Evolutionary conservation across 495 filamentous ascomycete species (phyloP).

Genomic region (Penicillium parvum): DNA sequence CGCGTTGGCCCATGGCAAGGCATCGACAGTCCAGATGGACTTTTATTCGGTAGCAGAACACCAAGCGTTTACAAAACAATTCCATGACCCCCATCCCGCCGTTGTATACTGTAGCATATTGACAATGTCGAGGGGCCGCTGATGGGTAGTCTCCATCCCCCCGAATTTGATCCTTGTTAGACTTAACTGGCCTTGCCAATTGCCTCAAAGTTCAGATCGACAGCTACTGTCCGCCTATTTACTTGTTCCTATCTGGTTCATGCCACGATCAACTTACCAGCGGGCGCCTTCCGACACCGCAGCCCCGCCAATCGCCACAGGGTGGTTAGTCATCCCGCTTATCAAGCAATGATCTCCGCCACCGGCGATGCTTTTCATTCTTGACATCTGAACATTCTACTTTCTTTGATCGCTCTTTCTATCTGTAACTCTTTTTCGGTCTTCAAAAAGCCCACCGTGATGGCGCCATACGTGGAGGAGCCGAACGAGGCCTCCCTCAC

Average conservation of each 20-base stretch:
- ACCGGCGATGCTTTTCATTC: constrained; percentile 23
- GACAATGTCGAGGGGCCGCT: neutral
- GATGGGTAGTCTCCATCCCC: neutral
- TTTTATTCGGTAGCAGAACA: neutral
- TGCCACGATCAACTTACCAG: neutral
- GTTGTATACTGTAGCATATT: neutral
- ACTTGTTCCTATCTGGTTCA: neutral
- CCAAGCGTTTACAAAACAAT: neutral
- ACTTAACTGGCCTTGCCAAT: neutral
- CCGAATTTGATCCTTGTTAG: neutral
- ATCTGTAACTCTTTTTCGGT: neutral
- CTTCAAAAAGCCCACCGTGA: constrained; percentile 23
- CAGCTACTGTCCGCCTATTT: neutral
- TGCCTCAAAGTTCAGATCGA: neutral
- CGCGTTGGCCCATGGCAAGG: neutral
- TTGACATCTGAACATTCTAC: neutral
- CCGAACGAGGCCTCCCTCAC: constrained; percentile 58
- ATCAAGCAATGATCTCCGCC: constrained; percentile 34
- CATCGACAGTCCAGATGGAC: neutral
- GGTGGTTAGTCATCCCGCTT: constrained; percentile 40
- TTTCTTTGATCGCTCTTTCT: constrained; percentile 2
- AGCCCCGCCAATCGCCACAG: constrained; percentile 33
- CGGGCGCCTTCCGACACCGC: constrained; percentile 25
- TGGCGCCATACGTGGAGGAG: constrained; percentile 70
- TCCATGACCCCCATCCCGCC: neutral